Evolutionary conservation across 2,329 filamentous ascomycete species (phyloP), one percentile per base, ranked within the genome.

Genomic region (Aplosporella prunicola): DNA sequence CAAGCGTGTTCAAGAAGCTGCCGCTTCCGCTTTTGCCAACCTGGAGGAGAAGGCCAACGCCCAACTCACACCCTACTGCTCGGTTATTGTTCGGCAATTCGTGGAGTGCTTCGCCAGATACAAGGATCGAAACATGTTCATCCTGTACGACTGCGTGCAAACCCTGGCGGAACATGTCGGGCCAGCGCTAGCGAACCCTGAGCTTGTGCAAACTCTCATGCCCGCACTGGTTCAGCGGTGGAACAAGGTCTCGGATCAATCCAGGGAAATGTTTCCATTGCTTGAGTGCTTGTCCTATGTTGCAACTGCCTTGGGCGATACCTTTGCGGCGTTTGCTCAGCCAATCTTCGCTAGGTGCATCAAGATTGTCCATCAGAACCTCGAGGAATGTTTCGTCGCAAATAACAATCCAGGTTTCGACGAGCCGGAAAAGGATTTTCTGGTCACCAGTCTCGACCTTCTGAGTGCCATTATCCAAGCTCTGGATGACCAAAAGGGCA

Each of bases 61-160:
- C 45, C 73, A 80, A 43, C 66, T 98, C 27, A 78, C 80, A 45
- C 85, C 85, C 0, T 98, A 95, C 63, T 88, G 85, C 51, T 74
- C 80, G 18, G 84, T 88, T 17, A 96, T 98, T 51, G 76, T 96
- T 36, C 80, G 80, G 44, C 91, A 96, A 57, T 96, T 89, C 53
- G 87, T 95, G 35, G 71, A 74, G 43, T 98, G 91, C 61, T 98
- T 98, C 62, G 74, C 71, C 36, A 87, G 83, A 62, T 98, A 96
- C 75, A 96, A 98, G 71, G 89, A 96, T 61, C 81, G 86, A 52
- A 98, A 98, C 66, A 95, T 96, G 78, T 95, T 93, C 66, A 93
- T 96, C 38, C 75, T 98, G 22, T 98, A 98, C 65, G 91, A 98
- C 63, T 96, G 91, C 59, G 85, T 98, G 22, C 91, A 98, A 64